A percentile compares a stretch with the other conserved stretches of the same genome.
These are phyloP conservation scores for Candida easanensis DNA, from an alignment of 805 yeast genomes.

Conservation along the genomic window DNA sequence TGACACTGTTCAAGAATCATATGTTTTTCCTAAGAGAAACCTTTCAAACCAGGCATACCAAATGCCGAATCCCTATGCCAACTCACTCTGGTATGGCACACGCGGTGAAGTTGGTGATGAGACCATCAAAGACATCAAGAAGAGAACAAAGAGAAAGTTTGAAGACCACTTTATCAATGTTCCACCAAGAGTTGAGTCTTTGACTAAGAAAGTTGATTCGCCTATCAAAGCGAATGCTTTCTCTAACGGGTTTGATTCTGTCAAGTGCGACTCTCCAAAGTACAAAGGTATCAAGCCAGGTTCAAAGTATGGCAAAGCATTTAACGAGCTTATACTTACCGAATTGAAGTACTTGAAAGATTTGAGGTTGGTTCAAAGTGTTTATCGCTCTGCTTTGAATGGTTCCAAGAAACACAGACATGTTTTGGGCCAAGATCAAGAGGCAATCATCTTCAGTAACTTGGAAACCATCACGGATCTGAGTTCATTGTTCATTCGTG, in stretches of 20 bases:
- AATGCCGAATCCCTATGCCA: constrained; percentile 38
- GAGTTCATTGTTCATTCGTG: constrained; percentile 31
- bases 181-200: constrained; percentile 27
- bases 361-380: constrained; percentile 29
- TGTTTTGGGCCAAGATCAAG: constrained; percentile 34
- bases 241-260: constrained; percentile 13
- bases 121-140: constrained; percentile 32
- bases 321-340: constrained; percentile 31
- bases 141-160: constrained; percentile 18
- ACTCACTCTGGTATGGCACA: constrained; percentile 40
- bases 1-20: background rate
- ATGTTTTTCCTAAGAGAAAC: background rate
- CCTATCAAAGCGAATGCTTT: constrained; percentile 31
- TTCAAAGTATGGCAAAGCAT: constrained; percentile 19
- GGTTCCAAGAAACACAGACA: constrained; percentile 29
- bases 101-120: constrained; percentile 33
- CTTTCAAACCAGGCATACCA: constrained; percentile 1
- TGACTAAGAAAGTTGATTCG: constrained; percentile 34
- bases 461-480: constrained; percentile 37
- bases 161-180: constrained; percentile 7
- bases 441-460: constrained; percentile 41
- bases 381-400: constrained; percentile 33
- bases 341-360: constrained; percentile 34
- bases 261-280: constrained; percentile 11
- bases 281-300: constrained; percentile 2